phyloP scores from a whole-genome alignment of 148 eudicot species.

The Mesembryanthemum crystallinum region DNA sequence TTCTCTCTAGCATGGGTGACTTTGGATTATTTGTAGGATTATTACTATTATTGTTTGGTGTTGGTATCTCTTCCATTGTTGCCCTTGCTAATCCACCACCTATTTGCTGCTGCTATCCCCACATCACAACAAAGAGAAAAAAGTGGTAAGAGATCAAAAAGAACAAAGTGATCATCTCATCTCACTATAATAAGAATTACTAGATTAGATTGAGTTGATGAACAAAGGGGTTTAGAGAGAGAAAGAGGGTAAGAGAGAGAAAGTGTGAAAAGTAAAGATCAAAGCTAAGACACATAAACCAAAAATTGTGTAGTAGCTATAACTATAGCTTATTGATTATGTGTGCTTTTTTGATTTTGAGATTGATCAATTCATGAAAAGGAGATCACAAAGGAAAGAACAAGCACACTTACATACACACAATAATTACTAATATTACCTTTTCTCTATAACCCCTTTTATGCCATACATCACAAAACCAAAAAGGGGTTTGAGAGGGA shows the following conservation, averaged over 20 bases:
- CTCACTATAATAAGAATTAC: not conserved
- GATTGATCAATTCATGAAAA: constrained; percentile 24
- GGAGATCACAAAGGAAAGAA: constrained; percentile 29
- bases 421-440: constrained; percentile 37
- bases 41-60: constrained; percentile 21
- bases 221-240: not conserved
- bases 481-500: constrained; percentile 30
- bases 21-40: constrained; percentile 29
- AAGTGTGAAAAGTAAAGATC: not conserved
- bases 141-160: constrained; percentile 11
- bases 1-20: constrained; percentile 34
- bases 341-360: constrained; percentile 20
- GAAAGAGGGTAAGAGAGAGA: not conserved
- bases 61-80: constrained; percentile 49
- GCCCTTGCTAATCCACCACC: constrained; percentile 43
- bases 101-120: constrained; percentile 32
- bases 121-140: constrained; percentile 29
- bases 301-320: constrained; percentile 21
- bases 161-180: constrained; percentile 22
- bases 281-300: constrained; percentile 22
- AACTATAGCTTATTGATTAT: too few species aligned
- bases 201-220: not conserved
- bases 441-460: constrained; percentile 32
- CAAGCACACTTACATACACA: constrained; percentile 15
- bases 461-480: constrained; percentile 33